Percentiles rank a stretch among this genome's conserved stretches.
These are phyloP conservation scores for Chara braunii DNA, from an alignment of 139 green algal species.

Conservation along the genomic window DNA sequence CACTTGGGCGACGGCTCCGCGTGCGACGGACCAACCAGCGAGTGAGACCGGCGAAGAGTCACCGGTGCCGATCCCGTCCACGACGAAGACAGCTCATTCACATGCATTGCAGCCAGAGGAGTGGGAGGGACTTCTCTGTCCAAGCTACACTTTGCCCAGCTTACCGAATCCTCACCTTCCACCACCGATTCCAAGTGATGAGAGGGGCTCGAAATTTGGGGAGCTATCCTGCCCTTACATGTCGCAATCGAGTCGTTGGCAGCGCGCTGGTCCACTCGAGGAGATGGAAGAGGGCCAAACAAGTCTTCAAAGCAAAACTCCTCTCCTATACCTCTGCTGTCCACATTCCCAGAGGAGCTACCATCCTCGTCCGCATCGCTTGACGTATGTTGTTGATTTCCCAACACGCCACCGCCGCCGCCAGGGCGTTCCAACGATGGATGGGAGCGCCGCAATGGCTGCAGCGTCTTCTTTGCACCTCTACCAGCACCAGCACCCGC, in stretches of 20 bases:
- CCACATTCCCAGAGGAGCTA: no score
- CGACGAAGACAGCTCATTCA: not conserved
- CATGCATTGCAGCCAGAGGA: not conserved
- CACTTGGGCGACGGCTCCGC: not conserved
- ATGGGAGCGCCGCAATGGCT: no score
- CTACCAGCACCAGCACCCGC: no score
- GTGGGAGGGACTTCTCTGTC: not conserved
- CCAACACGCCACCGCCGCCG: no score
- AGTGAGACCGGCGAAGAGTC: slow-evolving; percentile 28
- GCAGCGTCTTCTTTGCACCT: no score
- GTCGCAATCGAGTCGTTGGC: no score
- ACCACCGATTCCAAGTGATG: not conserved
- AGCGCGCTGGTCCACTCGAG: no score
- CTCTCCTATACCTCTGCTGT: not conserved
- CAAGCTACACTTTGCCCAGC: not conserved
- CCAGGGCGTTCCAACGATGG: no score
- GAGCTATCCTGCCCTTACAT: no score
- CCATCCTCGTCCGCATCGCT: no score
- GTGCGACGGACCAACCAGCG: slow-evolving; percentile 15
- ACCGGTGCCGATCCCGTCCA: slow-evolving; percentile 7
- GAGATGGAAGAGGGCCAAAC: slow-evolving; percentile 27
- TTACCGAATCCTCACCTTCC: not conserved
- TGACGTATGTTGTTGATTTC: no score
- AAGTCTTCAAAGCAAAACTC: slow-evolving; percentile 33
- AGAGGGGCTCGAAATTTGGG: not conserved